Percentiles rank a stretch among this genome's conserved stretches.
phyloP scores from a whole-genome alignment of 495 filamentous ascomycete species.

The Aspergillus campestris region DNA sequence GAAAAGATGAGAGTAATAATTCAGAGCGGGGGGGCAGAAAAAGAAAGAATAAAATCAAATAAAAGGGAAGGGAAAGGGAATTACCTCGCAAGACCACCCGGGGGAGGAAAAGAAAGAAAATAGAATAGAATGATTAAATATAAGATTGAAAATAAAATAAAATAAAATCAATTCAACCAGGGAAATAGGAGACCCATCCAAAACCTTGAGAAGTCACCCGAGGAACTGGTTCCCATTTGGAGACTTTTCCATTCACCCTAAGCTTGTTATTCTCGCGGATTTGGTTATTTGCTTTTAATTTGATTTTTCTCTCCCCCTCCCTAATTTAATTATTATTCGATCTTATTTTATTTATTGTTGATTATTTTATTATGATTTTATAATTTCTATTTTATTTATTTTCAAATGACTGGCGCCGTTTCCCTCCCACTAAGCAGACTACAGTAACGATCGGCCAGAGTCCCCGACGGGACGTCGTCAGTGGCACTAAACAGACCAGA shows the following conservation, averaged over 20 bases:
- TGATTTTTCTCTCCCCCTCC: slow-evolving; percentile 9
- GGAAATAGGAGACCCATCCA: slow-evolving; percentile 16
- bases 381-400: slow-evolving; percentile 8
- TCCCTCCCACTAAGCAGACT: slow-evolving; percentile 21
- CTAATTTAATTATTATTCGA: slow-evolving; percentile 9
- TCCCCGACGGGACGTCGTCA: slow-evolving; percentile 40
- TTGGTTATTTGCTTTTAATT: slow-evolving; percentile 4
- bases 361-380: slow-evolving; percentile 3
- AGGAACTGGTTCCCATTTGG: slow-evolving; percentile 35
- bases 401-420: slow-evolving; percentile 14
- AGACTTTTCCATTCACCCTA: slow-evolving; percentile 21
- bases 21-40: too few relatives aligned
- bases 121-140: slow-evolving; percentile 3
- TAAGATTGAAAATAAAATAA: slow-evolving; percentile 5
- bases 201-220: slow-evolving; percentile 22
- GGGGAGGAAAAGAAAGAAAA: slow-evolving; percentile 1
- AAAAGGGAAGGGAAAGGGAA: background rate
- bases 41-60: background rate
- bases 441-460: slow-evolving; percentile 38
- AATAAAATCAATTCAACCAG: slow-evolving; percentile 1
- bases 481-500: slow-evolving; percentile 34
- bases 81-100: background rate
- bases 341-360: background rate
- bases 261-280: slow-evolving; percentile 13
- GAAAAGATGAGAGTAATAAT: too few relatives aligned